phyloP scores from a whole-genome alignment of 768 basidiomycete species.

The Amanita pseudoporphyria region DNA sequence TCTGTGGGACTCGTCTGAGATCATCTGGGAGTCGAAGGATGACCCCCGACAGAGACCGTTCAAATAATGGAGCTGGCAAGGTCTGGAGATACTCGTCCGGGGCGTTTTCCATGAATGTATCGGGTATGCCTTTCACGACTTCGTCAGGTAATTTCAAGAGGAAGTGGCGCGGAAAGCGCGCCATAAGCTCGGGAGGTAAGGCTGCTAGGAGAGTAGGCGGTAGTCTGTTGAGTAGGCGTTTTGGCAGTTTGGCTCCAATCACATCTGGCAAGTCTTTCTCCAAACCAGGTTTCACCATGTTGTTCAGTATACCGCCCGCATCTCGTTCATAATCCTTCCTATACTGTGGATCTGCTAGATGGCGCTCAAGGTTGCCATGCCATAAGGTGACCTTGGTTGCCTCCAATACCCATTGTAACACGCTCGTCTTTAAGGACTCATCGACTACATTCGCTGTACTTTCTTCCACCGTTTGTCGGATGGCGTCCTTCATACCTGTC shows the following conservation, averaged over 20 bases:
- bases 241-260: not conserved
- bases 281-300: not conserved
- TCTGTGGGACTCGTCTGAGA: not conserved
- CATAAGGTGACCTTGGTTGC: not conserved
- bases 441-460: not conserved
- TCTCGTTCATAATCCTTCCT: not conserved
- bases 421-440: not conserved
- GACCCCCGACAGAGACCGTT: not conserved
- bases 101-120: not conserved
- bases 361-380: not conserved
- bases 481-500: not conserved
- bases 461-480: not conserved
- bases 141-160: not conserved
- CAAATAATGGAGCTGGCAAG: not conserved
- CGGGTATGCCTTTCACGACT: not conserved
- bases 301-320: not conserved
- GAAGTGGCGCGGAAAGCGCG: not conserved
- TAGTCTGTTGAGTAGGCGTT: not conserved
- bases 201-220: not conserved
- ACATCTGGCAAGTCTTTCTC: not conserved
- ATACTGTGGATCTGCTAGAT: not conserved
- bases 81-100: not conserved
- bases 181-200: not conserved
- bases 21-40: not conserved
- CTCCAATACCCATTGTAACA: not conserved